Conservation (phyloP, 345 rosid genomes). For the Eucalyptus sideroxylon region DNA sequence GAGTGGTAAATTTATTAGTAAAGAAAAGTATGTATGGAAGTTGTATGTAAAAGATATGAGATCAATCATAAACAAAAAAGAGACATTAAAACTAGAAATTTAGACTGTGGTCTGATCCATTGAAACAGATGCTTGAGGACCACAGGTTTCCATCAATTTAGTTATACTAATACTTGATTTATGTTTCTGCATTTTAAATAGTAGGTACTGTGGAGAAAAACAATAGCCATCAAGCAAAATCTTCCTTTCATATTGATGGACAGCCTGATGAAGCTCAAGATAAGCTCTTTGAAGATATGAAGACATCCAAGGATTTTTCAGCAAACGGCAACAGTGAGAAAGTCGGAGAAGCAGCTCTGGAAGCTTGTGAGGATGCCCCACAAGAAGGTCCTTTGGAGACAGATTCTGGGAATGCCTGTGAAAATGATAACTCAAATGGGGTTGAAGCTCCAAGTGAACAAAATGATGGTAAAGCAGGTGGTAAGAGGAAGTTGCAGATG, state of each 20-base stretch:
- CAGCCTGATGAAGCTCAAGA: conserved; percentile 7
- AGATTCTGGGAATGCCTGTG: conserved; percentile 8
- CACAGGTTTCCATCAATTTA: not conserved
- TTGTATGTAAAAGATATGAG: not conserved
- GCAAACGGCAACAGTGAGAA: conserved; percentile 19
- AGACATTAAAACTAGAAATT: not conserved
- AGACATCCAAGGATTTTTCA: conserved; percentile 6
- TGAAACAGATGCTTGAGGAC: not conserved
- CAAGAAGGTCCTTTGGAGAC: conserved; percentile 7
- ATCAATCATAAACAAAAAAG: not conserved
- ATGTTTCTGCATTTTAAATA: not conserved
- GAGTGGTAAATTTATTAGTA: not conserved
- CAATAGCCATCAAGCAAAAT: conserved; percentile 35
- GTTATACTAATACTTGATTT: not conserved
- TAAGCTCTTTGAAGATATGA: conserved; percentile 13
- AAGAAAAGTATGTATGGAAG: not conserved
- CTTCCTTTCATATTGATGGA: conserved; percentile 10
- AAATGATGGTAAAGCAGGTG: conserved; percentile 24
- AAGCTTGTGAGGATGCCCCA: conserved; percentile 18
- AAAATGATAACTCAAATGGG: conserved; percentile 18
- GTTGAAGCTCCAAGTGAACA: conserved; percentile 8
- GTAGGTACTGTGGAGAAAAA: not conserved
- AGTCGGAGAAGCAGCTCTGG: conserved; percentile 18
- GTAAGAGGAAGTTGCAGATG: conserved; percentile 75
- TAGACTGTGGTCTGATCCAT: not conserved